phyloP scores from a whole-genome alignment of 805 yeast genomes.

The Wickerhamiella azymoides region DNA sequence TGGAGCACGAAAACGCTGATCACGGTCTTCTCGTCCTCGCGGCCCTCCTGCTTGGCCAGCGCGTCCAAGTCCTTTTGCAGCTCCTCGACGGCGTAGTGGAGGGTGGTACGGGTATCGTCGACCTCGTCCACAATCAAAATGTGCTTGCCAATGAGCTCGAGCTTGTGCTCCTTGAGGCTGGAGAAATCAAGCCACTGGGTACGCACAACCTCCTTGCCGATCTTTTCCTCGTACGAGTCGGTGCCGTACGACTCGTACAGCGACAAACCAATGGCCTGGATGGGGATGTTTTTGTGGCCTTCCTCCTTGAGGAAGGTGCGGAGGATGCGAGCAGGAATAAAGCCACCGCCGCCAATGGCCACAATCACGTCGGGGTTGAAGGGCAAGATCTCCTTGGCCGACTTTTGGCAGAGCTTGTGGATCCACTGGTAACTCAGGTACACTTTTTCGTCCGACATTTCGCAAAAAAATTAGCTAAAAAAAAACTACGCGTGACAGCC shows the following conservation, averaged over 20 bases:
- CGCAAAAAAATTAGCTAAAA: background rate
- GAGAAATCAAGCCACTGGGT: conserved; percentile 87
- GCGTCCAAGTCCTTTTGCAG: conserved; percentile 49
- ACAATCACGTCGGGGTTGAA: conserved; percentile 82
- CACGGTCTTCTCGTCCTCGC: conserved; percentile 44
- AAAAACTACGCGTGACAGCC: conserved; percentile 2
- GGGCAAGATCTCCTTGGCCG: conserved; percentile 37
- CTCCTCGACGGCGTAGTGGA: conserved; percentile 72
- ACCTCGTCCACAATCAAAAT: conserved; percentile 79
- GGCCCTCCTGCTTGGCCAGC: conserved; percentile 46
- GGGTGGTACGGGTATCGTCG: conserved; percentile 82
- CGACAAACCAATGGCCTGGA: conserved; percentile 88
- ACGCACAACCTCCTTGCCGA: conserved; percentile 70
- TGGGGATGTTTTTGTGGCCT: conserved; percentile 64
- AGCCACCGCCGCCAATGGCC: conserved; percentile 95
- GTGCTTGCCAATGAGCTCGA: conserved; percentile 67
- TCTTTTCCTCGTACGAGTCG: conserved; percentile 35
- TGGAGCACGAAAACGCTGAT: conserved; percentile 72
- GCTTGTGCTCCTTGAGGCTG: conserved; percentile 51
- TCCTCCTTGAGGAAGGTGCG: conserved; percentile 66
- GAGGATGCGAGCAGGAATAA: conserved; percentile 92
- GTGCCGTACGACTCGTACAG: conserved; percentile 69
- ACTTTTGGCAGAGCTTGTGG: conserved; percentile 68
- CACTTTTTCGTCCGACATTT: conserved; percentile 21
- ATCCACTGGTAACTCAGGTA: conserved; percentile 68